Evolutionary conservation across 257 asterid genomes (phyloP).

Genomic region (Handroanthus guayacan): DNA sequence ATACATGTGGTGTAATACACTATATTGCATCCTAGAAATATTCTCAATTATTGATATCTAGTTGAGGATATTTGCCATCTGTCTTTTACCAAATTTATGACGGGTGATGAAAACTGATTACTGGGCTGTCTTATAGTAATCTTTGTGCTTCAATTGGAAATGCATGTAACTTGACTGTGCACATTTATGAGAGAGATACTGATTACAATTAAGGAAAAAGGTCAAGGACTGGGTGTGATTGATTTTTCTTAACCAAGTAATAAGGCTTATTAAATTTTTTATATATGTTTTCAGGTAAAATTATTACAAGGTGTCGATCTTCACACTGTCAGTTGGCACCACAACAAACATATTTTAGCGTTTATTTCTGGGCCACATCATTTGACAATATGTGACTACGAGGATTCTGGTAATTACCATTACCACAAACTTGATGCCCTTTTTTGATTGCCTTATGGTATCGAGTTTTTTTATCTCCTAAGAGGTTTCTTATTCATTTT

Average conservation of each 20-base stretch:
- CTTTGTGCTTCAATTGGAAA: neutral
- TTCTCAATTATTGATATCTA: constrained; percentile 6
- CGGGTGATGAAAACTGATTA: neutral
- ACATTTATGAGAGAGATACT: neutral
- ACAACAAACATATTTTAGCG: constrained; percentile 75
- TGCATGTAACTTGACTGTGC: no score
- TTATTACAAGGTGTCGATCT: constrained; percentile 67
- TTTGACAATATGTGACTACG: constrained; percentile 80
- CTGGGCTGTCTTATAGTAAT: constrained; percentile 10
- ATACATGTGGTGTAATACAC: neutral
- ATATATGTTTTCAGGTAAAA: constrained; percentile 60
- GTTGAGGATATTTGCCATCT: neutral
- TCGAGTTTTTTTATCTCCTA: constrained; percentile 6
- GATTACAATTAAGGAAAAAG: neutral
- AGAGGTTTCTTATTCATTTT: constrained; percentile 26
- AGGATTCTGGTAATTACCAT: constrained; percentile 71
- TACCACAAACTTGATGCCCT: constrained; percentile 22
- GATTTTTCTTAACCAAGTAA: neutral
- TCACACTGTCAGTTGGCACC: constrained; percentile 85
- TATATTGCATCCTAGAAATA: neutral
- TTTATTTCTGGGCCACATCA: constrained; percentile 83
- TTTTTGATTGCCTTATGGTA: constrained; percentile 17
- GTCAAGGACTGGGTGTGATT: neutral
- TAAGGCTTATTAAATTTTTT: neutral
- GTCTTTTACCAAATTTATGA: constrained; percentile 2